Evolutionary conservation across 2,329 filamentous ascomycete genomes (phyloP), one percentile per base, ranked within the genome.

Genomic region (Spiromastix sp.): DNA sequence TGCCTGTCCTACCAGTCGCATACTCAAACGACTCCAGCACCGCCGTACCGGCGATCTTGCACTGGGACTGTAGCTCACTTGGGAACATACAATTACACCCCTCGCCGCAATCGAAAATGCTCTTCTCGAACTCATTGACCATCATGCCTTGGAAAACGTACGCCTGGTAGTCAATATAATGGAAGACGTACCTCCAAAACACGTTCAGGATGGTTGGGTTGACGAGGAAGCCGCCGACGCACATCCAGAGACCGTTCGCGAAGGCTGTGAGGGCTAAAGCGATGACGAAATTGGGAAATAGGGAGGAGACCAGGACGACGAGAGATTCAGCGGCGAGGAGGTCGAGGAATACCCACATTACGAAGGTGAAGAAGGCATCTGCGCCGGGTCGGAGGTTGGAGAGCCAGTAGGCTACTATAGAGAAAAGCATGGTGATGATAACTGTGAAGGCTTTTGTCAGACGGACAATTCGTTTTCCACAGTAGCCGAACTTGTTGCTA

Each of bases 131-230:
- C 61, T 93, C 83, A 50, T 91, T 93, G 35, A 89, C 77, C 83
- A 93, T 91, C 85, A 93, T 91, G 10, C 83, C 85, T 52, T 89
- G 76, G 54, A 93, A 93, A 3, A 93, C 85, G 48, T 87, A 93
- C 27, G 69, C 66, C 60, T 89, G 84, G 51, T 93, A 93, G 54
- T 93, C 82, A 51, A 87, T 87, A 56, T 87, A 93, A 53, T 87
- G 81, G 48, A 91, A 91, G 4, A 82, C 82, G 48, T 93, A 91
- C 55, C 77, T 74, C 77, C 82, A 93, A 48, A 93, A 93, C 2
- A 72, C 74, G 56, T 93, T 93, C 26, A 93, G 68, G 2, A 79
- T 72, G 1, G 66, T 72, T 3, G 79, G 75, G 3, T 75, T 71
- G 2, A 93, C 84, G 56, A 93, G 70, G 61, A 93, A 93, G 1